phyloP scores from a whole-genome alignment of 2,329 filamentous ascomycete species.

The Botrytis pseudocinerea region DNA sequence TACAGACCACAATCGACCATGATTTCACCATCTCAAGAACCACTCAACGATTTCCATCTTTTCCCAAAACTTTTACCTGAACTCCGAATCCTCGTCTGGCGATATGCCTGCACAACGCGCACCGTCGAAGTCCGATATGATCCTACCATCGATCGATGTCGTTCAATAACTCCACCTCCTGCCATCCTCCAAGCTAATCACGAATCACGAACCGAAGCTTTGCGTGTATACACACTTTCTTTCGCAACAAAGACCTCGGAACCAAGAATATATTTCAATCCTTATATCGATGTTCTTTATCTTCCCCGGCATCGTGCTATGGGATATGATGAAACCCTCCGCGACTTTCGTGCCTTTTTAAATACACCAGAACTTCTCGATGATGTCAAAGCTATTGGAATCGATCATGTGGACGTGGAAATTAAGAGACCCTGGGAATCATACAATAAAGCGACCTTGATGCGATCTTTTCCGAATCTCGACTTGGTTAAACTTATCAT shows the following conservation, averaged over 20 bases:
- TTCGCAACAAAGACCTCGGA: conserved; percentile 42
- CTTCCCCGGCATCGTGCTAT: conserved; percentile 41
- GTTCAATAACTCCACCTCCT: conserved; percentile 44
- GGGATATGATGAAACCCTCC: conserved; percentile 42
- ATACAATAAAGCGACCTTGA: conserved; percentile 51
- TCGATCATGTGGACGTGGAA: conserved; percentile 49
- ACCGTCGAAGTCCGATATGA: conserved; percentile 42
- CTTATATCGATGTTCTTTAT: conserved; percentile 37
- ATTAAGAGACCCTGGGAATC: conserved; percentile 52
- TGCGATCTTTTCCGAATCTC: conserved; percentile 45
- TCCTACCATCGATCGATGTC: conserved; percentile 36
- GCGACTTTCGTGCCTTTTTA: conserved; percentile 46
- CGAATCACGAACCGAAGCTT: conserved; percentile 48
- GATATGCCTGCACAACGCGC: conserved; percentile 33
- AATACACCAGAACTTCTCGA: conserved; percentile 38
- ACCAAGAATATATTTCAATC: conserved; percentile 37
- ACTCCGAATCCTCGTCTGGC: conserved; percentile 38
- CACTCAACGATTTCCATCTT: conserved; percentile 29
- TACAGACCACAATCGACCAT: conserved; percentile 4
- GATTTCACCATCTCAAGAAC: not conserved
- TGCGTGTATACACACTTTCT: conserved; percentile 43
- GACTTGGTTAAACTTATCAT: conserved; percentile 36
- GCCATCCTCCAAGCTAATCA: conserved; percentile 45
- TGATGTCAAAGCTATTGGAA: conserved; percentile 45
- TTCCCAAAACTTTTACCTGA: conserved; percentile 38